A percentile compares a stretch with the other conserved stretches of the same genome.
These are phyloP conservation scores for Pythium utonaiense DNA, from an alignment of 352 stramenopile species.

Conservation along the genomic window DNA sequence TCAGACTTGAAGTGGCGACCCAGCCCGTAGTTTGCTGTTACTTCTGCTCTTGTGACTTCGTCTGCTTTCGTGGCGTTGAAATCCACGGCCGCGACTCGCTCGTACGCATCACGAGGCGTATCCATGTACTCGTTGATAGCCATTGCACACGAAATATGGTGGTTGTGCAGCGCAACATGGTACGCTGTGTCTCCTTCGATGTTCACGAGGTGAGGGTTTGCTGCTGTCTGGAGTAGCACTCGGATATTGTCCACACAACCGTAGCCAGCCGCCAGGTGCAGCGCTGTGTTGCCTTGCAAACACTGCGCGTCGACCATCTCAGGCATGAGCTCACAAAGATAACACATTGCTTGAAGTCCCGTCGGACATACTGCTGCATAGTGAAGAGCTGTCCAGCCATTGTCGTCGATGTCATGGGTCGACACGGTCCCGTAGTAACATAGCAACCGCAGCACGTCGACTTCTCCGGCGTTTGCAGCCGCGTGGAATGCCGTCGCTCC, in stretches of 20 bases:
- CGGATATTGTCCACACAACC: slow-evolving; percentile 50
- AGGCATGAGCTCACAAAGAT: slow-evolving; percentile 46
- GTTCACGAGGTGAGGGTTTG: slow-evolving; percentile 45
- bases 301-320: slow-evolving; percentile 50
- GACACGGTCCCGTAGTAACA: slow-evolving; percentile 34
- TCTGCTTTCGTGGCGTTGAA: slow-evolving; percentile 1
- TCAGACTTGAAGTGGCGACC: background rate
- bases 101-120: slow-evolving; percentile 26
- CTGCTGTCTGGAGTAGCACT: slow-evolving; percentile 52
- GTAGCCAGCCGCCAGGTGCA: slow-evolving; percentile 60
- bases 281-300: slow-evolving; percentile 50
- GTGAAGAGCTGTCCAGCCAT: slow-evolving; percentile 63
- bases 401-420: slow-evolving; percentile 34
- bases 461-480: slow-evolving; percentile 55
- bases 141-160: slow-evolving; percentile 55
- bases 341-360: slow-evolving; percentile 41
- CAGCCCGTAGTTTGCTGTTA: background rate
- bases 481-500: slow-evolving; percentile 56
- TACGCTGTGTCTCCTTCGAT: slow-evolving; percentile 41
- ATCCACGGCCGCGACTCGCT: background rate
- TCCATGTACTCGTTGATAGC: slow-evolving; percentile 55
- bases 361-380: slow-evolving; percentile 47
- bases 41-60: slow-evolving; percentile 1
- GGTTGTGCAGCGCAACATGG: slow-evolving; percentile 48
- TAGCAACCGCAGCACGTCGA: slow-evolving; percentile 45